Evolutionary conservation across 106 monocot species (phyloP).

Genomic region (Amphibolis antarctica): DNA sequence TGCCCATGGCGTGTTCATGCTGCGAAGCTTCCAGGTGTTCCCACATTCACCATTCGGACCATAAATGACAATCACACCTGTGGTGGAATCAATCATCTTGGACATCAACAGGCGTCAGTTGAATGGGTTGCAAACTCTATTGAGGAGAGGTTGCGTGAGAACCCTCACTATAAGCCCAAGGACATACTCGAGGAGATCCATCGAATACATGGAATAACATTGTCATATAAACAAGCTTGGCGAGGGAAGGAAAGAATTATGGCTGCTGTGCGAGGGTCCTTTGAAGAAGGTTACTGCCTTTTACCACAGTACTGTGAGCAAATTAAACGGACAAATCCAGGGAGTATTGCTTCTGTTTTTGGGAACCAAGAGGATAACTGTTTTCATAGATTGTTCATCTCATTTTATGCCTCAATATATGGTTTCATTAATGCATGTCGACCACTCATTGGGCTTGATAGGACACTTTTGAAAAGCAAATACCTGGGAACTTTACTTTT

Average conservation of each 20-base stretch:
- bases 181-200: slow-evolving; percentile 98
- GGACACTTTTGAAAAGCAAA: slow-evolving; percentile 79
- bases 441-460: slow-evolving; percentile 82
- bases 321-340: slow-evolving; percentile 67
- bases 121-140: slow-evolving; percentile 96
- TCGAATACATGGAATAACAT: slow-evolving; percentile 77
- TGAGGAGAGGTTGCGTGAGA: slow-evolving; percentile 82
- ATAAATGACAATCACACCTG: slow-evolving; percentile 75
- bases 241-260: slow-evolving; percentile 95
- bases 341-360: slow-evolving; percentile 72
- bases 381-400: slow-evolving; percentile 70
- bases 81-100: slow-evolving; percentile 71
- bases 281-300: slow-evolving; percentile 91
- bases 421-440: slow-evolving; percentile 91
- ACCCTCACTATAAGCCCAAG: slow-evolving; percentile 92
- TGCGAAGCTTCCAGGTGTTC: slow-evolving; percentile 90
- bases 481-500: slow-evolving; percentile 92
- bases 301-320: slow-evolving; percentile 89
- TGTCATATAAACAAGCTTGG: slow-evolving; percentile 98
- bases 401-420: slow-evolving; percentile 82
- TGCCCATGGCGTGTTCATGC: slow-evolving; percentile 95
- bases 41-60: slow-evolving; percentile 86
- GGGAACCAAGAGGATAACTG: slow-evolving; percentile 76
- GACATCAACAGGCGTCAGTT: slow-evolving; percentile 94
- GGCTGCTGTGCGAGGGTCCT: slow-evolving; percentile 86